Percentiles rank a stretch among this genome's conserved stretches.
Evolutionary conservation across 305 asterid genomes (phyloP).

Genomic region (Withania somnifera): DNA sequence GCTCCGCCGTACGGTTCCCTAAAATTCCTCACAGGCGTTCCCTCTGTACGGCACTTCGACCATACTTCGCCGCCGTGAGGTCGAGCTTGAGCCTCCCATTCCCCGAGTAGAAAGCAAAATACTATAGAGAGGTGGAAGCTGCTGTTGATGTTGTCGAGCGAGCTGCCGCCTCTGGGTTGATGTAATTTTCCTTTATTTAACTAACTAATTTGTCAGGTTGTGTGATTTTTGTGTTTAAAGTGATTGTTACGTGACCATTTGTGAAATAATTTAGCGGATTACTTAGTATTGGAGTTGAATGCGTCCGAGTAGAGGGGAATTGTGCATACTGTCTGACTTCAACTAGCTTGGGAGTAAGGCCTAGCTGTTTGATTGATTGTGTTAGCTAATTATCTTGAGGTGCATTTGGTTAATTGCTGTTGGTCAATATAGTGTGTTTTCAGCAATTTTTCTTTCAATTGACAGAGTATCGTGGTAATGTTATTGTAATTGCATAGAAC

Average conservation of each 20-base stretch:
- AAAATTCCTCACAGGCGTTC: conserved; percentile 15
- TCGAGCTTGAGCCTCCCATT: conserved; percentile 48
- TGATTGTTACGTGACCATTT: too few relatives aligned
- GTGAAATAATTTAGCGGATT: not conserved
- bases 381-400: not conserved
- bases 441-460: not conserved
- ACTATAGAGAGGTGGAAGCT: conserved; percentile 54
- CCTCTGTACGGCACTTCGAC: conserved; percentile 29
- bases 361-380: not conserved
- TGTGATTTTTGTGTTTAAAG: too few relatives aligned
- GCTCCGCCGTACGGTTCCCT: conserved; percentile 33
- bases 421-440: not conserved
- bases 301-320: not conserved
- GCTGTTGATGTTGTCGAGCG: conserved; percentile 77
- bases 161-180: conserved; percentile 84
- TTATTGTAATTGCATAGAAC: not conserved
- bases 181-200: conserved; percentile 19
- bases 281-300: not conserved
- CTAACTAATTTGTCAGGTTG: too few relatives aligned
- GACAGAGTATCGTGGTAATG: not conserved
- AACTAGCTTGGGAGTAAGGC: not conserved
- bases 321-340: not conserved
- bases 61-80: conserved; percentile 40
- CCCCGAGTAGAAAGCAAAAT: conserved; percentile 38
- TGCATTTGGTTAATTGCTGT: not conserved